Percentiles rank a stretch among this genome's conserved stretches.
Evolutionary conservation across 2,329 filamentous ascomycete species (phyloP).

Genomic region (Aspergillus pseudoterreus): DNA sequence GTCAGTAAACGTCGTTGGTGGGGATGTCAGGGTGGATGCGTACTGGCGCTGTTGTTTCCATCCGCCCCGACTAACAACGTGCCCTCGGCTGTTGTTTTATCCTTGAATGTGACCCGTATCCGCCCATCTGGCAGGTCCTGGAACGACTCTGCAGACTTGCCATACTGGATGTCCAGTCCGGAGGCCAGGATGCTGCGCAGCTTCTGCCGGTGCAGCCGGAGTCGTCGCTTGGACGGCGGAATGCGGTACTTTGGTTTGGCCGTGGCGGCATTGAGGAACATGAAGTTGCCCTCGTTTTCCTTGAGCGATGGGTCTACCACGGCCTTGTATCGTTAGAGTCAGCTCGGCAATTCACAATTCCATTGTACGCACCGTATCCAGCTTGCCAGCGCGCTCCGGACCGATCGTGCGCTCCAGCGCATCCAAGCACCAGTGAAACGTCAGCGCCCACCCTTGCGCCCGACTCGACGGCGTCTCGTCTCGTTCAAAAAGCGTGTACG

Average conservation of each 20-base stretch:
- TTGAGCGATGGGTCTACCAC: not conserved
- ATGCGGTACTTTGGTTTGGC: slow-evolving; percentile 1
- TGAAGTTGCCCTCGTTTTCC: not conserved
- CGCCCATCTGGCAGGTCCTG: not conserved
- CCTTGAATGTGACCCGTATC: not conserved
- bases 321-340: not conserved
- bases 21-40: not conserved
- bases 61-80: not conserved
- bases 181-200: not conserved
- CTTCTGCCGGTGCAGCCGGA: slow-evolving; percentile 1
- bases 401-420: slow-evolving; percentile 3
- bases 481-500: not conserved
- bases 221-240: slow-evolving; percentile 1
- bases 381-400: not conserved
- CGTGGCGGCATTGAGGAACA: slow-evolving; percentile 2
- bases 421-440: slow-evolving; percentile 2
- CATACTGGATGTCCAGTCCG: not conserved
- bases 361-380: not conserved
- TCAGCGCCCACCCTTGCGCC: slow-evolving; percentile 2
- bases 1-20: not conserved
- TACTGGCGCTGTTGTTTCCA: not conserved
- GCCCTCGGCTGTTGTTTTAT: not conserved
- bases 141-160: slow-evolving; percentile 1
- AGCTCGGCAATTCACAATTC: too few relatives aligned
- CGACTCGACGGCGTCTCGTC: slow-evolving; percentile 1